A percentile compares a stretch with the other conserved stretches of the same genome.
phyloP scores from a whole-genome alignment of 2,329 filamentous ascomycete species.

The Diaporthe ilicicola region DNA sequence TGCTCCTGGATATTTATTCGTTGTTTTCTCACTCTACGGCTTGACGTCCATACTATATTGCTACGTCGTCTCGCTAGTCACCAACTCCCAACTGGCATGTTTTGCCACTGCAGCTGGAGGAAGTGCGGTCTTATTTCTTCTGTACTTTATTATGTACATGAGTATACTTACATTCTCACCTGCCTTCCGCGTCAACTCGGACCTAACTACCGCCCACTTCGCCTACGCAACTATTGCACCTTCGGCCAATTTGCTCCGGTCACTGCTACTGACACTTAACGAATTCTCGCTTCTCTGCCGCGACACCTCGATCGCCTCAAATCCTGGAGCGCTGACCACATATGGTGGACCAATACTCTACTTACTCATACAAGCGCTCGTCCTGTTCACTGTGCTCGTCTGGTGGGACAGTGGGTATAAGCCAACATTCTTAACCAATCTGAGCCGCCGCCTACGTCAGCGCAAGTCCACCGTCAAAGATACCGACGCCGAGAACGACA shows the following conservation, averaged over 20 bases:
- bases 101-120: constrained; percentile 78
- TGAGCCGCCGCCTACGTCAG: constrained; percentile 48
- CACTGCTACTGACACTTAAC: constrained; percentile 82
- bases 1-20: constrained; percentile 80
- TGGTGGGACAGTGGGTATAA: constrained; percentile 82
- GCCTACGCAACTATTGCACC: constrained; percentile 78
- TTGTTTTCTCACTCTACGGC: constrained; percentile 83
- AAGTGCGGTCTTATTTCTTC: constrained; percentile 76
- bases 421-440: constrained; percentile 58
- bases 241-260: constrained; percentile 76
- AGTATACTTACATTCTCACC: constrained; percentile 78
- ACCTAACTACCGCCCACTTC: constrained; percentile 77
- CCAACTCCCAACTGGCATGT: constrained; percentile 31
- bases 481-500: constrained; percentile 25
- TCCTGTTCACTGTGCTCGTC: constrained; percentile 77
- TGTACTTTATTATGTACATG: constrained; percentile 78
- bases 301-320: constrained; percentile 67
- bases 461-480: constrained; percentile 36
- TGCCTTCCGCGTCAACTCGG: constrained; percentile 71
- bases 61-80: constrained; percentile 83
- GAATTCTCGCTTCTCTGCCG: constrained; percentile 83
- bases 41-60: constrained; percentile 78
- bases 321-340: constrained; percentile 74
- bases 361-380: constrained; percentile 75
- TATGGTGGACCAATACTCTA: constrained; percentile 90